Conservation (phyloP, 495 filamentous ascomycete species). For the Neurospora intermedia region DNA sequence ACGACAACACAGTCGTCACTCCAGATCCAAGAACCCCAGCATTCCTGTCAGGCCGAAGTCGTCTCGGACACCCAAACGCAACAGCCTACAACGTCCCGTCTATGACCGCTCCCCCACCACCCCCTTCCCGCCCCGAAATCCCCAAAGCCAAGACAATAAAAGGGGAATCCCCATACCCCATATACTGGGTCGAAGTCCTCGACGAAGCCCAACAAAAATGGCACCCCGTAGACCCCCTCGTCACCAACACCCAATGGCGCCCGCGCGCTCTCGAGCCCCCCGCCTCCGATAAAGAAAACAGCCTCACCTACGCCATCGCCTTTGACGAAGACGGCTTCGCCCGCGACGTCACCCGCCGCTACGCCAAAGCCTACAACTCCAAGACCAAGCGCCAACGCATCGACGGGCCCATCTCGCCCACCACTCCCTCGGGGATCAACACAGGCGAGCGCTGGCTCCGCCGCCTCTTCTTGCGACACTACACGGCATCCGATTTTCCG, state of each 20-base stretch:
- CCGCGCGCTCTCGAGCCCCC: conserved; percentile 70
- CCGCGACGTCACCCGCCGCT: conserved; percentile 72
- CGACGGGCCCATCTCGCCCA: conserved; percentile 33
- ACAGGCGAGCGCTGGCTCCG: conserved; percentile 64
- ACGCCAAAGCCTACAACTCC: conserved; percentile 71
- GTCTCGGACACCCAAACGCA: conserved; percentile 34
- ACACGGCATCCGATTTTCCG: conserved; percentile 36
- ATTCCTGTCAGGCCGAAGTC: conserved; percentile 17
- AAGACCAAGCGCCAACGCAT: conserved; percentile 73
- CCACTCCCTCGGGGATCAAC: not conserved
- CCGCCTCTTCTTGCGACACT: conserved; percentile 43
- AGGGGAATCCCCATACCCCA: conserved; percentile 57
- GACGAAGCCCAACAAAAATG: conserved; percentile 79
- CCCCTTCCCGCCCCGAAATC: conserved; percentile 11
- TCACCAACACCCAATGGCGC: conserved; percentile 65
- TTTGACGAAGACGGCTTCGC: conserved; percentile 67
- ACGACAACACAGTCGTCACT: conserved; percentile 13
- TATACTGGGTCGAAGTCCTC: conserved; percentile 92
- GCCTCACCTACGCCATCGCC: conserved; percentile 71
- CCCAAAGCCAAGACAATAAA: conserved; percentile 32
- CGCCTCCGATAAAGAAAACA: conserved; percentile 56
- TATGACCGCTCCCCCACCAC: conserved; percentile 8
- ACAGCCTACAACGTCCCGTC: conserved; percentile 27
- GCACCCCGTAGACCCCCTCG: conserved; percentile 78
- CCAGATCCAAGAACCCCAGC: conserved; percentile 7